A percentile compares a stretch with the other conserved stretches of the same genome.
phyloP scores from a whole-genome alignment of 2,329 filamentous ascomycete species.

The Calonectria henricotiae region DNA sequence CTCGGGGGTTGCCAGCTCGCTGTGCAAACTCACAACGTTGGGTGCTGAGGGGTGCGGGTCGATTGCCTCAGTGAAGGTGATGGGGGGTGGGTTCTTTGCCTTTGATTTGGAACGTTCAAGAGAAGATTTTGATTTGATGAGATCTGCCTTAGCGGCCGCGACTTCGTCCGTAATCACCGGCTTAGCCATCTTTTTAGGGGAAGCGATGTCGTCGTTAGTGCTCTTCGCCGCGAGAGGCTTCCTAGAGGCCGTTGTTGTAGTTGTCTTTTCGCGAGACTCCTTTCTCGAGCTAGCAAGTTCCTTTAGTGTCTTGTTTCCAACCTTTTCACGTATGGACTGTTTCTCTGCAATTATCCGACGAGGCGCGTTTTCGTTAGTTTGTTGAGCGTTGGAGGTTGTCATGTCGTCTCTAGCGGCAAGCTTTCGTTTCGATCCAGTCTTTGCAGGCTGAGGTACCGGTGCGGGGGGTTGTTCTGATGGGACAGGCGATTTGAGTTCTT shows the following conservation, averaged over 20 bases:
- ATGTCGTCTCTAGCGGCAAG: conserved; percentile 71
- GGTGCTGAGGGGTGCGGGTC: conserved; percentile 43
- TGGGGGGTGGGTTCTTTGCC: conserved; percentile 49
- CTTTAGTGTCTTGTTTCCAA: conserved; percentile 64
- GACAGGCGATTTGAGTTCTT: conserved; percentile 18
- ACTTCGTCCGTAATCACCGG: conserved; percentile 57
- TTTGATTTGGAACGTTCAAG: conserved; percentile 52
- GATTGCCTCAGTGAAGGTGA: conserved; percentile 45
- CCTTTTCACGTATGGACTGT: conserved; percentile 56
- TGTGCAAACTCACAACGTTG: conserved; percentile 36
- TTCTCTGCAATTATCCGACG: conserved; percentile 49
- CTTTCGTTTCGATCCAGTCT: conserved; percentile 73
- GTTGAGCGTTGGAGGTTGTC: conserved; percentile 55
- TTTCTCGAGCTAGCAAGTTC: conserved; percentile 63
- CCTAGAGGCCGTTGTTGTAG: conserved; percentile 56
- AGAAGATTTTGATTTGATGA: conserved; percentile 50
- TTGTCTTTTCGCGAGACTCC: conserved; percentile 58
- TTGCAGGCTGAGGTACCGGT: conserved; percentile 53
- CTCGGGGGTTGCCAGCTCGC: conserved; percentile 54
- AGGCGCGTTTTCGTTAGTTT: conserved; percentile 53
- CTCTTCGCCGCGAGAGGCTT: conserved; percentile 72
- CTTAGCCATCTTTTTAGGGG: conserved; percentile 70
- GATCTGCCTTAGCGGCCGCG: conserved; percentile 60
- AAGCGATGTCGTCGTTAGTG: conserved; percentile 73
- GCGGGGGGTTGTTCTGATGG: conserved; percentile 28